Evolutionary conservation across 2,329 filamentous ascomycete genomes (phyloP).

Genomic region (Aphanocladium album): DNA sequence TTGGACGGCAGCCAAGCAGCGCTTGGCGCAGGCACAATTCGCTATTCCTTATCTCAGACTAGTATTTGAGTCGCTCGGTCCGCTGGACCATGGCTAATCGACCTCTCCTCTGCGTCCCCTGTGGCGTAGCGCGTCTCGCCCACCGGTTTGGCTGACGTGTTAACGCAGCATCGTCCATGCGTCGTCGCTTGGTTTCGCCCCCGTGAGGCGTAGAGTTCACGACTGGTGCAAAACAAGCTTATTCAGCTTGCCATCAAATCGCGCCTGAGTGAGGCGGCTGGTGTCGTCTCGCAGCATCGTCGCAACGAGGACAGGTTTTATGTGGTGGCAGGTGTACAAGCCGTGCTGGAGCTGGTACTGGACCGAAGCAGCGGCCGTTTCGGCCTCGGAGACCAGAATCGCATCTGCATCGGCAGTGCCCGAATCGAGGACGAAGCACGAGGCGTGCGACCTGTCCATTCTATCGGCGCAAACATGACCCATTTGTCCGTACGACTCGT

Average conservation of each 20-base stretch:
- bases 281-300: not conserved
- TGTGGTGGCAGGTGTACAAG: not conserved
- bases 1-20: no score
- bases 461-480: slow-evolving; percentile 1
- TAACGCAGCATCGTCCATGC: not conserved
- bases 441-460: not conserved
- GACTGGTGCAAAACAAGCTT: slow-evolving; percentile 4
- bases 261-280: not conserved
- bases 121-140: slow-evolving; percentile 2
- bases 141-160: not conserved
- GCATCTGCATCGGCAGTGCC: not conserved
- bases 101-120: no score
- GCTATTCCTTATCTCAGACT: no score
- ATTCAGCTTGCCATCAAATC: slow-evolving; percentile 3
- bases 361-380: not conserved
- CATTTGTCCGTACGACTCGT: slow-evolving; percentile 1
- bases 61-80: no score
- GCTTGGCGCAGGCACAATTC: no score
- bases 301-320: not conserved
- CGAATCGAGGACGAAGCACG: not conserved
- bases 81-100: no score
- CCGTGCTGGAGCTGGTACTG: not conserved
- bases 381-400: not conserved
- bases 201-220: not conserved
- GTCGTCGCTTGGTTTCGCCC: not conserved